Conservation (phyloP, 176 grass and related monocot species). For the Areca catechu region DNA sequence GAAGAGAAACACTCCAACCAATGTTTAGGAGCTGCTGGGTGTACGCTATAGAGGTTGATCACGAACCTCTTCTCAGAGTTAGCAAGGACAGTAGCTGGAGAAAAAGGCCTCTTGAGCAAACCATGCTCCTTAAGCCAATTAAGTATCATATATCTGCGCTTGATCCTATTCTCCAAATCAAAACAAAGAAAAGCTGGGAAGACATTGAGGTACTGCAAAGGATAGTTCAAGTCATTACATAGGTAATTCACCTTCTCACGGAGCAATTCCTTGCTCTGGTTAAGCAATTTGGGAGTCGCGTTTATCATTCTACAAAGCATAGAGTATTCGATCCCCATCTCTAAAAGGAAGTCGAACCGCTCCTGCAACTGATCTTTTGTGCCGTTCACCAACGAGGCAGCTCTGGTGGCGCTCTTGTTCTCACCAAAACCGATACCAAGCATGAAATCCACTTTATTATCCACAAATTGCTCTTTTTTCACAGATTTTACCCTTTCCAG, state of each 20-base stretch:
- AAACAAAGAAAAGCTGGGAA: conserved; percentile 75
- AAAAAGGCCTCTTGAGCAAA: conserved; percentile 38
- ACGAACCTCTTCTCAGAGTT: conserved; percentile 85
- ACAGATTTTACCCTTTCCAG: conserved; percentile 41
- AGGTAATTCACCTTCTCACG: conserved; percentile 67
- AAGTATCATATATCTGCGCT: conserved; percentile 79
- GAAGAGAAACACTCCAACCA: conserved; percentile 87
- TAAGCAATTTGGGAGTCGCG: conserved; percentile 50
- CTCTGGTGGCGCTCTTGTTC: conserved; percentile 34
- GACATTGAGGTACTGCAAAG: conserved; percentile 57
- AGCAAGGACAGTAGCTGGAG: conserved; percentile 60
- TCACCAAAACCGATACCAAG: conserved; percentile 66
- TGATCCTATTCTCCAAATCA: conserved; percentile 76
- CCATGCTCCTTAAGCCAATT: conserved; percentile 59
- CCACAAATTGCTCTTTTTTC: conserved; percentile 28
- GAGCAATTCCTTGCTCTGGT: conserved; percentile 53
- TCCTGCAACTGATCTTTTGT: conserved; percentile 42
- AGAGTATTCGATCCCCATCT: conserved; percentile 51
- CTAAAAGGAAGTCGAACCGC: conserved; percentile 56
- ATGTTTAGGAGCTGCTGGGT: conserved; percentile 80
- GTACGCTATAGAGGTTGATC: conserved; percentile 41
- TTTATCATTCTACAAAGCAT: conserved; percentile 65
- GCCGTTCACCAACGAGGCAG: conserved; percentile 28
- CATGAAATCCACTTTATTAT: conserved; percentile 57
- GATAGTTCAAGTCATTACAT: conserved; percentile 49